Evolutionary conservation across 202 grass and related monocot genomes (phyloP).

Genomic region (Hordeum pubiflorum): DNA sequence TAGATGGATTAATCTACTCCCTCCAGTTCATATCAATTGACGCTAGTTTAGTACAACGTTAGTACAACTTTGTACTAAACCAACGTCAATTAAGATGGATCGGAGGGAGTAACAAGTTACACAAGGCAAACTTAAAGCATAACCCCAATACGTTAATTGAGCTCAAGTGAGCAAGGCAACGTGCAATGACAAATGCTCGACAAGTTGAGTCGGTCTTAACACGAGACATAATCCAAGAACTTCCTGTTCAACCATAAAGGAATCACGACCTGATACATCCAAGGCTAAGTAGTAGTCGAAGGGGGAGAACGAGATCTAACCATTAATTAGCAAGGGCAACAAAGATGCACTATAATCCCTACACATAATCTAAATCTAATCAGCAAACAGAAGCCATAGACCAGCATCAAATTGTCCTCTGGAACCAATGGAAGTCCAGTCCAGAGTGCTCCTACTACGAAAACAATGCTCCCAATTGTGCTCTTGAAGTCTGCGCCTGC

Average conservation of each 20-base stretch:
- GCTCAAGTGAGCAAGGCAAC: neutral
- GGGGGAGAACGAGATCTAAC: neutral
- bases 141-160: neutral
- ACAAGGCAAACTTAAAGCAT: neutral
- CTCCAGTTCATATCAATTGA: no score
- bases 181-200: neutral
- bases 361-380: slow-evolving; percentile 3
- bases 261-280: neutral
- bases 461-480: neutral
- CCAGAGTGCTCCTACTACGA: neutral
- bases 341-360: slow-evolving; percentile 1
- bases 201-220: neutral
- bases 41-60: no score
- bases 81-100: no score
- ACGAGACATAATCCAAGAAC: neutral
- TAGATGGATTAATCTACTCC: no score
- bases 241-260: neutral
- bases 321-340: neutral
- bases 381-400: slow-evolving; percentile 12
- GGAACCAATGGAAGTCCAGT: neutral
- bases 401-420: slow-evolving; percentile 16
- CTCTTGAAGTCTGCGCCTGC: neutral
- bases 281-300: neutral
- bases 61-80: no score
- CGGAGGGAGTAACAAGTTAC: no score